Evolutionary conservation across 1,284 basidiomycete genomes (phyloP).

Genomic region (Ustilago tritici): DNA sequence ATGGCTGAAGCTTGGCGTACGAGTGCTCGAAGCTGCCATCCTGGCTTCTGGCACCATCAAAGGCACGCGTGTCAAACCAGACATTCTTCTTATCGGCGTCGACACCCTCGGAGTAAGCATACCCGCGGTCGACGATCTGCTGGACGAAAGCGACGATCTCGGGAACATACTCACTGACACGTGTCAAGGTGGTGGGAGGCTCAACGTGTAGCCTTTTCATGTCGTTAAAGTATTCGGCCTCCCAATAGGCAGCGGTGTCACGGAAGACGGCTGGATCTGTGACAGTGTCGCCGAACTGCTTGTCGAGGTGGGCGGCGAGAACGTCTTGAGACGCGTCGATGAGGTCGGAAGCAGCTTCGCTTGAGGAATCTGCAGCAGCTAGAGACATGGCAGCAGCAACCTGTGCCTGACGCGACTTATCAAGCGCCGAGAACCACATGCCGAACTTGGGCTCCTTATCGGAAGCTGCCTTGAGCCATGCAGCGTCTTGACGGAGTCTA

Average conservation of each 20-base stretch:
- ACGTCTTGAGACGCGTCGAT: slow-evolving; percentile 65
- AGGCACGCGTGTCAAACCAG: slow-evolving; percentile 92
- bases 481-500: slow-evolving; percentile 46
- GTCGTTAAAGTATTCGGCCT: slow-evolving; percentile 88
- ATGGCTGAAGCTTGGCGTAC: slow-evolving; percentile 96
- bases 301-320: slow-evolving; percentile 55
- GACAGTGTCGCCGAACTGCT: slow-evolving; percentile 76
- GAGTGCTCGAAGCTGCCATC: slow-evolving; percentile 71
- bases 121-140: slow-evolving; percentile 87
- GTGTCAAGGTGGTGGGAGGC: slow-evolving; percentile 88
- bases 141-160: slow-evolving; percentile 93
- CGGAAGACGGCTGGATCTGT: slow-evolving; percentile 89
- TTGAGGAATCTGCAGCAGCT: slow-evolving; percentile 46
- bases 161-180: slow-evolving; percentile 96
- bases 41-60: slow-evolving; percentile 76
- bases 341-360: slow-evolving; percentile 42
- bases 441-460: slow-evolving; percentile 64
- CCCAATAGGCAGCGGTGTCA: slow-evolving; percentile 88
- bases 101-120: slow-evolving; percentile 76
- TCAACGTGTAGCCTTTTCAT: slow-evolving; percentile 89
- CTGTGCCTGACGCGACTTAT: slow-evolving; percentile 61
- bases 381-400: slow-evolving; percentile 63
- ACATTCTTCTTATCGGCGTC: slow-evolving; percentile 72
- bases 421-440: slow-evolving; percentile 65
- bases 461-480: slow-evolving; percentile 54